A percentile compares a stretch with the other conserved stretches of the same genome.
Conservation (phyloP, 805 yeast genomes). For the Nakazawaea laoshanensis region DNA sequence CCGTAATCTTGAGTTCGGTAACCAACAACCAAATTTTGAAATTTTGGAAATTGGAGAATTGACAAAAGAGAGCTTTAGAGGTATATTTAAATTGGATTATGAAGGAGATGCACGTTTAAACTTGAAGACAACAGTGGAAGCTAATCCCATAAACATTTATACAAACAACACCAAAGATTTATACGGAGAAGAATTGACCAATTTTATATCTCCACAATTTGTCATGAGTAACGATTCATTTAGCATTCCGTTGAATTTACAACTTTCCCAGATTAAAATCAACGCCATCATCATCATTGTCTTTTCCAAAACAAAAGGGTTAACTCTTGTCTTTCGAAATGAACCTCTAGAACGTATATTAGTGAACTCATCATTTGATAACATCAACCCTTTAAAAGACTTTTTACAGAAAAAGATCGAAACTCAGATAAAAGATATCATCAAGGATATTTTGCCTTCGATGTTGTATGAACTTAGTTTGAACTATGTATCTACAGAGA, state of each 20-base stretch:
- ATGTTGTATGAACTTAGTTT: slow-evolving; percentile 69
- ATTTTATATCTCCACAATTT: slow-evolving; percentile 61
- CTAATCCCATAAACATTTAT: slow-evolving; percentile 72
- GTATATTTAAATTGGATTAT: slow-evolving; percentile 72
- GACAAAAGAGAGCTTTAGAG: slow-evolving; percentile 67
- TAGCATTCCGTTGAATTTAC: slow-evolving; percentile 71
- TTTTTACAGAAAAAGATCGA: slow-evolving; percentile 80
- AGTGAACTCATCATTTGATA: slow-evolving; percentile 82
- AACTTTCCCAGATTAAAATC: slow-evolving; percentile 60
- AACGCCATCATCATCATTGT: slow-evolving; percentile 82
- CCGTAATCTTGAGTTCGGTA: slow-evolving; percentile 65
- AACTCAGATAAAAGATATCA: slow-evolving; percentile 67
- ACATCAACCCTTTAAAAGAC: slow-evolving; percentile 74
- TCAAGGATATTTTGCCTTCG: slow-evolving; percentile 78
- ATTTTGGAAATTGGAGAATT: slow-evolving; percentile 78
- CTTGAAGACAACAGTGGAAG: slow-evolving; percentile 72
- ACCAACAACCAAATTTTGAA: slow-evolving; percentile 66
- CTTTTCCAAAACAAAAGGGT: slow-evolving; percentile 71
- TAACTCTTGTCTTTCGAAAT: slow-evolving; percentile 80
- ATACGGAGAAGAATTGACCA: slow-evolving; percentile 24
- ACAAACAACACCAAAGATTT: slow-evolving; percentile 21
- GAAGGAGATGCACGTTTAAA: slow-evolving; percentile 71
- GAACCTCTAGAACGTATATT: slow-evolving; percentile 81
- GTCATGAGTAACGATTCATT: slow-evolving; percentile 58
- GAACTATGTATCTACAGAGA: slow-evolving; percentile 41